Evolutionary conservation across 441 rosid genomes (phyloP).

Genomic region (Aleurites moluccanus): DNA sequence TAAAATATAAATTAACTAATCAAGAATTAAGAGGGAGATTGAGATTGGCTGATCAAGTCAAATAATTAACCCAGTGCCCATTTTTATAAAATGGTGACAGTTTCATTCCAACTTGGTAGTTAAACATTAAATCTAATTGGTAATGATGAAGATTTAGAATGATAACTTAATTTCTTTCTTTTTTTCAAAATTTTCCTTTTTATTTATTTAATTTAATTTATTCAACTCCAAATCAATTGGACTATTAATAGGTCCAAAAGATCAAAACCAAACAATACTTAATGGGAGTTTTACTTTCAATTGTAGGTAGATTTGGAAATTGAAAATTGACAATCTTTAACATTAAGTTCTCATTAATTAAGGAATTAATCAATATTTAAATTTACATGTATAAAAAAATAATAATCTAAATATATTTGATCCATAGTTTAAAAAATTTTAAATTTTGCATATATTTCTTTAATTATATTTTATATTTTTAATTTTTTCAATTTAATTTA

Average conservation of each 20-base stretch:
- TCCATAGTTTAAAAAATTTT: no score
- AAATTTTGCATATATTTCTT: no score
- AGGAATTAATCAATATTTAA: not conserved
- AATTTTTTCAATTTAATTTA: no score
- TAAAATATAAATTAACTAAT: no score
- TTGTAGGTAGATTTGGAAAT: not conserved
- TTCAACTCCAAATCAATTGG: not conserved
- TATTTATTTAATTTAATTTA: not conserved
- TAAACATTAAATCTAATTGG: not conserved
- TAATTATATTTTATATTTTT: no score
- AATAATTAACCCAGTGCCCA: not conserved
- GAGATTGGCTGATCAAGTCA: not conserved
- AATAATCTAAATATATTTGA: no score
- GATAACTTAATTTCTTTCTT: not conserved
- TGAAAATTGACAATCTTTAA: not conserved
- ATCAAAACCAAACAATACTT: not conserved
- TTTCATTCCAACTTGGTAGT: slow-evolving; percentile 1
- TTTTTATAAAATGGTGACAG: not conserved
- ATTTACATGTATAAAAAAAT: no score
- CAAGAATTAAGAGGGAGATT: no score
- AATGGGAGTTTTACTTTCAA: not conserved
- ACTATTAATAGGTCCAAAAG: not conserved
- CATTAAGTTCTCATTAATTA: not conserved
- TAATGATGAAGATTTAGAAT: slow-evolving; percentile 18
- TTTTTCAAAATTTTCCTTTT: not conserved